phyloP scores from a whole-genome alignment of 495 filamentous ascomycete genomes.

The Penicillium cosmopolitanum region DNA sequence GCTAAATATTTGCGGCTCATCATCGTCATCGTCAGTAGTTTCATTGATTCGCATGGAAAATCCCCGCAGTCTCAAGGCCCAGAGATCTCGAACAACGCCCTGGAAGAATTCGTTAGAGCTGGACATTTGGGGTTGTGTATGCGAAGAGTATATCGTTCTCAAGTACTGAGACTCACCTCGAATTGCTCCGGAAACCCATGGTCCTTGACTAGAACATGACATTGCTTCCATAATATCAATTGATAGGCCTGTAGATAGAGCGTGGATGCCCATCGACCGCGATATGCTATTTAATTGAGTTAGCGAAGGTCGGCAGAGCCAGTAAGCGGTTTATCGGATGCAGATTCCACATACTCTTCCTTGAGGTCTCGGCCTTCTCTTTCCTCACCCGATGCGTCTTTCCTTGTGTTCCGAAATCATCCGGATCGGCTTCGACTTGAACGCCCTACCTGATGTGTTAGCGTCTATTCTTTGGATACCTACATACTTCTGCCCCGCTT shows the following conservation, averaged over 20 bases:
- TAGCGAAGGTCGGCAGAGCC: constrained; percentile 4
- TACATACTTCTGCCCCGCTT: neutral
- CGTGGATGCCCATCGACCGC: constrained; percentile 66
- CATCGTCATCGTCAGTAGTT: constrained; percentile 34
- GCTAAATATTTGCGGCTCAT: constrained; percentile 51
- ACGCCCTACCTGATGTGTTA: constrained; percentile 29
- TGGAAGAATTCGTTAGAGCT: constrained; percentile 18
- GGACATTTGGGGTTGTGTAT: neutral
- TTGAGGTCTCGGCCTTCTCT: constrained; percentile 53
- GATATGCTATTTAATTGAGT: constrained; percentile 41
- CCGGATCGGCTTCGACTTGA: constrained; percentile 73
- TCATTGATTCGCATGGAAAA: constrained; percentile 45
- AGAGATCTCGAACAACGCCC: constrained; percentile 68
- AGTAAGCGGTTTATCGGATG: neutral
- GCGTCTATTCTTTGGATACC: neutral
- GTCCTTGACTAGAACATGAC: constrained; percentile 60
- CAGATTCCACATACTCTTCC: constrained; percentile 44
- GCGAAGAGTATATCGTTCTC: neutral
- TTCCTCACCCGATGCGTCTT: constrained; percentile 59
- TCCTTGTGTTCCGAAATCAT: constrained; percentile 70
- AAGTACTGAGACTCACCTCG: constrained; percentile 51
- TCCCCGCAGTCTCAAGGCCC: constrained; percentile 64
- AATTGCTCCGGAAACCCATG: constrained; percentile 66
- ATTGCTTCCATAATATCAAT: constrained; percentile 80
- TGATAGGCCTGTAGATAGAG: constrained; percentile 86